Base-by-base conservation (phyloP, 805 yeast genomes). In the Candida sanyiensis region DNA sequence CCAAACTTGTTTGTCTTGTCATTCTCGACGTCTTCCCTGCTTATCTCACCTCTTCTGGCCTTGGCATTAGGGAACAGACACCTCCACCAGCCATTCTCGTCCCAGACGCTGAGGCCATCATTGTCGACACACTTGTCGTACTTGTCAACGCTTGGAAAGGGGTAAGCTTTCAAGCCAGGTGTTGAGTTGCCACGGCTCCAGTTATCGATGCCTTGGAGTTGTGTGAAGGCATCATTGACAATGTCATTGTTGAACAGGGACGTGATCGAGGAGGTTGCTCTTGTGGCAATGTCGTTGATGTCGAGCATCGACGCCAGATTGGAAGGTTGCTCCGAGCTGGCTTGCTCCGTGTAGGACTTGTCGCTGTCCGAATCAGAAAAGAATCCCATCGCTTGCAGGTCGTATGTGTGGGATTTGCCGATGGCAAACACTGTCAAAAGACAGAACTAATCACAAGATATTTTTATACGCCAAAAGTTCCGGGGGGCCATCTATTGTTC, bases 31-130 rank as follows among this genome's bases (percentile, higher is more conserved):
- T 80, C 84, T 50, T 82, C 87, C 47, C 69, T 75, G 21, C 80
- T 52, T 16, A 70, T 53, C 11, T 57, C 57, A 16, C 54, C 54
- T 4, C 60, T 50, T 42, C 54, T 58, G 51, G 47, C 48, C 44
- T 58, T 63, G 34, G 59, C 61, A 52, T 69, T 69, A 10, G 96
- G 95, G 59, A 89, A 82, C 33, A 90, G 63, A 62, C 97, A 90
- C 54, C 89, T 74, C 97, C 97, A 90, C 58, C 79, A 73, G 0
- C 97, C 97, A 17, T 72, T 68, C 26, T 74, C 62, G 55, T 87
- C 94, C 96, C 97, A 90, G 10, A 77, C 79, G 0, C 86, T 74
- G 6, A 72, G 62, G 3, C 98, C 97, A 7, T 76, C 63, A 25
- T 70, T 62, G 16, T 72, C 73, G 45, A 72, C 49, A 59, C 97